Evolutionary conservation across 371 early-diverging fungal genomes (phyloP), one percentile per base, ranked within the genome.

Genomic region (Sporodiniella umbellata): DNA sequence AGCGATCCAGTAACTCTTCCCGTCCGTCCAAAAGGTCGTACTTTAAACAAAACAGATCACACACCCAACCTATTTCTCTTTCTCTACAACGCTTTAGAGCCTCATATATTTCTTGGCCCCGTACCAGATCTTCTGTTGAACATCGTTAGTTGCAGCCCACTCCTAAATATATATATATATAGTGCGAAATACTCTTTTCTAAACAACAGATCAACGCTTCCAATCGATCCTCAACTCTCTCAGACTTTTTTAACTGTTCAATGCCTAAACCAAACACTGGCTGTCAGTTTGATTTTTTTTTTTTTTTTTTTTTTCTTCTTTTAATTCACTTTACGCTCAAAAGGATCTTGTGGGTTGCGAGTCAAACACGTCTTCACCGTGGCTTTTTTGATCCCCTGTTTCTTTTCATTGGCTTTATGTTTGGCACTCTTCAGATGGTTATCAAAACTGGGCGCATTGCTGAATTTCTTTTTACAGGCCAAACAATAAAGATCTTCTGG

Each of bases 341-440:
- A n/a, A n/a, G n/a, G n/a, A n/a, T n/a, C n/a, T n/a, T n/a, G n/a
- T n/a, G n/a, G n/a, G n/a, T n/a, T n/a, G n/a, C n/a, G n/a, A n/a
- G n/a, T n/a, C n/a, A n/a, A n/a, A n/a, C n/a, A n/a, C n/a, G 11
- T 8, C n/a, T 2, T 46, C 15, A 14, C 33, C 24, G 39, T 17
- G 54, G 44, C 12, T 23, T 42, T 15, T 35, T 35, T 35, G 14
- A 33, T 22, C 33, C 53, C 37, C 14, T 33, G 24, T 42, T 62
- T 64, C 39, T 60, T 64, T 58, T 73, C 53, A 39, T 66, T 71
- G 4, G 71, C 65, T 38, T 71, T 54, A 47, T 75, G 75, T 23
- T 75, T 75, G 18, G 72, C 66, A 43, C 75, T 75, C 22, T 71
- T 75, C 25, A 75, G 25, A 31, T 75, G 75, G 12, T 64, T 60